A percentile compares a stretch with the other conserved stretches of the same genome.
phyloP scores from a whole-genome alignment of 352 stramenopile species.

The Phytophthora pini region DNA sequence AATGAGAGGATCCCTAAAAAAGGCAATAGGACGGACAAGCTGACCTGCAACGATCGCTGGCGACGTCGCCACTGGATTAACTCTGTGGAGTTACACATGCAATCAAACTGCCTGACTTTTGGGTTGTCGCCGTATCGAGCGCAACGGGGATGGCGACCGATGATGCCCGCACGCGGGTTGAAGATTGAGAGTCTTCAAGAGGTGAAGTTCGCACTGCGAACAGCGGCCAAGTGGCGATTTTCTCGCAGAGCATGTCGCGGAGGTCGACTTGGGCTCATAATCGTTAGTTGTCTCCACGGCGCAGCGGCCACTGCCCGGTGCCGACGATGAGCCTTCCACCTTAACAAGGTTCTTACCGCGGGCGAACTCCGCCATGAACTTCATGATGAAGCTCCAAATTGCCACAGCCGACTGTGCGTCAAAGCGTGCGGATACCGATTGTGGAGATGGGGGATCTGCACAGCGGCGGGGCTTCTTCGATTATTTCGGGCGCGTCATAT shows the following conservation, averaged over 20 bases:
- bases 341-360: neutral
- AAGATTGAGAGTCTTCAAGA: slow-evolving; percentile 2
- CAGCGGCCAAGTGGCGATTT: neutral
- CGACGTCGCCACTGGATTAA: slow-evolving; percentile 12
- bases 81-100: slow-evolving; percentile 6
- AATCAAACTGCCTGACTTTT: neutral
- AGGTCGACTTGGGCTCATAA: slow-evolving; percentile 4
- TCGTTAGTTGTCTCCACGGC: neutral
- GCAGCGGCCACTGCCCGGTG: neutral
- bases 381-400: no score
- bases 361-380: neutral
- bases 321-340: neutral
- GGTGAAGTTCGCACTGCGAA: no score
- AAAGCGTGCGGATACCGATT: neutral
- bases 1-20: neutral
- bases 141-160: slow-evolving; percentile 18
- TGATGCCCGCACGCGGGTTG: slow-evolving; percentile 7
- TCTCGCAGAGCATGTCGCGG: slow-evolving; percentile 14
- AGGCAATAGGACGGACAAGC: slow-evolving; percentile 15
- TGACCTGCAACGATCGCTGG: slow-evolving; percentile 17
- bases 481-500: slow-evolving; percentile 28
- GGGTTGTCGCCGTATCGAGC: slow-evolving; percentile 1
- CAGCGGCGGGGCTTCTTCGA: neutral
- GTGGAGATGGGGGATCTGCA: no score
- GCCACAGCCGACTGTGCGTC: neutral